phyloP scores from a whole-genome alignment of 1,284 basidiomycete genomes.

The Coriolopsis trogii region DNA sequence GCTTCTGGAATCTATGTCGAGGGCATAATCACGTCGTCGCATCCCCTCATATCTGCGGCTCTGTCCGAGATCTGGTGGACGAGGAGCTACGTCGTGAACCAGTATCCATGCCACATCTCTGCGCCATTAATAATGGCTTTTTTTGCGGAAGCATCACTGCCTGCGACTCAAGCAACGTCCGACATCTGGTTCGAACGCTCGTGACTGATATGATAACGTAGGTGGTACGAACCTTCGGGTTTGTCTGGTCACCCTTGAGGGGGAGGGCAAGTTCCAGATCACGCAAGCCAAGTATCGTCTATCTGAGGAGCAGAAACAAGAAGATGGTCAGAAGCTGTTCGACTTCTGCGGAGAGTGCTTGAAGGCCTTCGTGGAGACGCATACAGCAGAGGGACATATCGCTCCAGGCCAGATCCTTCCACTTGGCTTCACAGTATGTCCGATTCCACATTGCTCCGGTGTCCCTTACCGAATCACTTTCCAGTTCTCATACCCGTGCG shows the following conservation, averaged over 20 bases:
- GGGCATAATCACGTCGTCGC: no score
- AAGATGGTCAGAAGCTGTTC: conserved; percentile 92
- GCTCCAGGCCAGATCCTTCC: conserved; percentile 77
- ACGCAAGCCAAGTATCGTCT: conserved; percentile 97
- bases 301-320: conserved; percentile 97
- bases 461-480: not conserved
- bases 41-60: no score
- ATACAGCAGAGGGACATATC: conserved; percentile 65
- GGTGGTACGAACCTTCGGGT: conserved; percentile 97
- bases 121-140: no score
- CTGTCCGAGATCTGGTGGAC: no score
- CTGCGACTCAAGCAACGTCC: no score
- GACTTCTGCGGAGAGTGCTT: conserved; percentile 98
- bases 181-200: no score
- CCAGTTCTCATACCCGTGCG: conserved; percentile 93
- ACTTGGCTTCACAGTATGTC: conserved; percentile 89
- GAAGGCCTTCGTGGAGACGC: conserved; percentile 86
- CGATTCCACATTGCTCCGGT: not conserved
- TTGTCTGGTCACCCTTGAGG: conserved; percentile 92
- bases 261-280: conserved; percentile 95
- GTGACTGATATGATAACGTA: conserved; percentile 30
- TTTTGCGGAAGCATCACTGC: no score
- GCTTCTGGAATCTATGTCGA: not conserved
- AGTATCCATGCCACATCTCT: no score
- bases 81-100: no score